Conservation (phyloP, 2,329 filamentous ascomycete genomes). For the Ascochyta rabiei region DNA sequence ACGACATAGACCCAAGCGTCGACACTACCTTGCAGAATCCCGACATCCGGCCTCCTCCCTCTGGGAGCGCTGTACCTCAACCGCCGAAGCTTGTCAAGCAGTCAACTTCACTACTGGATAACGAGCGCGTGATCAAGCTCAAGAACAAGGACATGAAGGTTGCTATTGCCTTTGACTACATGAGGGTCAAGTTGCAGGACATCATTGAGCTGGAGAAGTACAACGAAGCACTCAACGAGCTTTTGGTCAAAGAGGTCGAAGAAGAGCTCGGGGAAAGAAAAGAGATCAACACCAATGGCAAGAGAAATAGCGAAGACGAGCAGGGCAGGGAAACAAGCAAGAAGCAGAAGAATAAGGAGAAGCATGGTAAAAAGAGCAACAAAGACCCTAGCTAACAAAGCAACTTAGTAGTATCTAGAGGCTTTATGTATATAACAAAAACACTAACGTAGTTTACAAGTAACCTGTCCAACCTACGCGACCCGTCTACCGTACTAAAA, state of each 20-base stretch:
- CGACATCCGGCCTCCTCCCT: slow-evolving; percentile 24
- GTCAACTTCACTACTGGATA: slow-evolving; percentile 10
- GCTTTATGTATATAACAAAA: too few relatives aligned
- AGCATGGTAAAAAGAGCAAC: slow-evolving; percentile 1
- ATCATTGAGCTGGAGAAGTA: slow-evolving; percentile 70
- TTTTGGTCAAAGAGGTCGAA: slow-evolving; percentile 54
- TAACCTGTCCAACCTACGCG: too few relatives aligned
- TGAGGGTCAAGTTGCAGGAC: slow-evolving; percentile 73
- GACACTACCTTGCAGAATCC: slow-evolving; percentile 26
- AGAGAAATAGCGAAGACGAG: slow-evolving; percentile 40
- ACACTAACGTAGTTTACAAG: too few relatives aligned
- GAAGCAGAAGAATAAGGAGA: slow-evolving; percentile 34
- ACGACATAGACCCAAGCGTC: slow-evolving; percentile 25
- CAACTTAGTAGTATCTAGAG: slow-evolving; percentile 20
- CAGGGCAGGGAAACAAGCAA: slow-evolving; percentile 25
- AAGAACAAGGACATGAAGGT: slow-evolving; percentile 64
- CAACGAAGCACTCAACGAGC: slow-evolving; percentile 62
- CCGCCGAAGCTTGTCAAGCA: slow-evolving; percentile 20
- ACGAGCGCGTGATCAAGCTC: slow-evolving; percentile 45
- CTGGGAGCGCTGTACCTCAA: slow-evolving; percentile 10
- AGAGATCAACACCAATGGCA: slow-evolving; percentile 34
- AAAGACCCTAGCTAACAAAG: slow-evolving; percentile 29
- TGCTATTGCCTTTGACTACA: slow-evolving; percentile 78
- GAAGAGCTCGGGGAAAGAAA: slow-evolving; percentile 17
- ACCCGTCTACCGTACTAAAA: too few relatives aligned